phyloP scores from a whole-genome alignment of 176 grass and related monocot genomes.

The Puya raimondii region DNA sequence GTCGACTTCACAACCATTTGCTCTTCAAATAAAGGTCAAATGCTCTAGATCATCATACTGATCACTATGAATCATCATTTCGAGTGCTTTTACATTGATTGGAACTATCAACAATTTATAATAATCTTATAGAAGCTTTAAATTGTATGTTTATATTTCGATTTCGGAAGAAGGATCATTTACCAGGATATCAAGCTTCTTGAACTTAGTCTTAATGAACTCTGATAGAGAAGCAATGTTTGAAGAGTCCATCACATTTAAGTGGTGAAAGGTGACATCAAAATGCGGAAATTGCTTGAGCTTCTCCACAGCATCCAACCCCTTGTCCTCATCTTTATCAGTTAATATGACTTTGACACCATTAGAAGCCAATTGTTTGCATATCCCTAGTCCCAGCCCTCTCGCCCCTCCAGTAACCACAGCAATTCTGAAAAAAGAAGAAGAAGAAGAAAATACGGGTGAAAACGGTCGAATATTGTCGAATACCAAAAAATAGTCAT shows the following conservation, averaged over 20 bases:
- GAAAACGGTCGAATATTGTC: no score
- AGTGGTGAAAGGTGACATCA: constrained; percentile 34
- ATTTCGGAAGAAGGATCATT: background rate
- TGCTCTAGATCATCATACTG: no score
- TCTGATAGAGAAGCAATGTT: constrained; percentile 28
- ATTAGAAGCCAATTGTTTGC: constrained; percentile 29
- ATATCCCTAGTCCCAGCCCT: constrained; percentile 49
- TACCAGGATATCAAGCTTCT: constrained; percentile 36
- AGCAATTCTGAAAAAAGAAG: constrained; percentile 25
- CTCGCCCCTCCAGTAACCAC: constrained; percentile 58
- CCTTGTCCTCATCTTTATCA: constrained; percentile 34
- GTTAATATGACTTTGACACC: constrained; percentile 44
- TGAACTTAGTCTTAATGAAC: constrained; percentile 29
- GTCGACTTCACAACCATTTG: no score
- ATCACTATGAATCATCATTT: no score
- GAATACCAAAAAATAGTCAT: no score
- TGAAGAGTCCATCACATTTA: constrained; percentile 28
- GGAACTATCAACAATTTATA: no score
- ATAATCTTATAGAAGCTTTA: background rate
- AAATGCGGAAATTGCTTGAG: constrained; percentile 10
- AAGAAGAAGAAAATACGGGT: no score
- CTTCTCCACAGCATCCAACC: constrained; percentile 23
- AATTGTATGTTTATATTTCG: background rate
- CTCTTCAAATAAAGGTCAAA: no score
- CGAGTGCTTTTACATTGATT: no score